phyloP scores from a whole-genome alignment of 129 eudicot genomes.

The Centella asiatica region DNA sequence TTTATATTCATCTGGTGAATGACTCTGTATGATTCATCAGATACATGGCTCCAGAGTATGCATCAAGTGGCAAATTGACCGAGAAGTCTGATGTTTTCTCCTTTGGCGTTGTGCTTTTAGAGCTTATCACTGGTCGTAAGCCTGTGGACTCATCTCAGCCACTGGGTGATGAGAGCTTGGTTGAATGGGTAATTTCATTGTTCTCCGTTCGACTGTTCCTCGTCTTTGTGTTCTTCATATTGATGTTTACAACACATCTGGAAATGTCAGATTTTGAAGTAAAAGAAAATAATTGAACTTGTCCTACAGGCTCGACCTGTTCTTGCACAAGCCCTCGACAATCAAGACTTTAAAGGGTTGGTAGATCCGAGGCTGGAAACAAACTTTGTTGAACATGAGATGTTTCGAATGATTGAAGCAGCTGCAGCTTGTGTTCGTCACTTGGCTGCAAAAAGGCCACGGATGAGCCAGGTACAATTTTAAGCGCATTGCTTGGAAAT shows the following conservation, averaged over 20 bases:
- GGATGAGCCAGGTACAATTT: conserved; percentile 1
- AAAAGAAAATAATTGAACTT: no score
- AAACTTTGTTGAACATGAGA: not conserved
- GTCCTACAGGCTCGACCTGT: conserved; percentile 8
- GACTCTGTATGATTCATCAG: not conserved
- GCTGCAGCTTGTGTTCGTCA: conserved; percentile 11
- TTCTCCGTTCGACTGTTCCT: no score
- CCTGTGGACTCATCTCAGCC: conserved; percentile 34
- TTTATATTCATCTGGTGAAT: no score
- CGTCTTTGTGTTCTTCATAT: no score
- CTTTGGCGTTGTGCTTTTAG: conserved; percentile 43
- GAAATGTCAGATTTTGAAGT: no score
- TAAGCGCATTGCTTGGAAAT: no score
- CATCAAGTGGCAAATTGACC: conserved; percentile 24
- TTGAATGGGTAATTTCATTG: conserved; percentile 36
- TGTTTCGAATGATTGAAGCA: conserved; percentile 7
- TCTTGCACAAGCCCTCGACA: not conserved
- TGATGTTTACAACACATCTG: no score
- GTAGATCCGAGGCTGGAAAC: conserved; percentile 3
- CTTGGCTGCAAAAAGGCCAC: conserved; percentile 4
- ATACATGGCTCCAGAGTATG: conserved; percentile 11
- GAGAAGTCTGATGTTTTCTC: conserved; percentile 43
- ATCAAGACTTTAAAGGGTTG: not conserved
- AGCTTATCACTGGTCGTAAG: conserved; percentile 34
- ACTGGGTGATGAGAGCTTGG: conserved; percentile 29